Evolutionary conservation across 208 protist species (phyloP).

Genomic region (Ichthyophonus hoferi): DNA sequence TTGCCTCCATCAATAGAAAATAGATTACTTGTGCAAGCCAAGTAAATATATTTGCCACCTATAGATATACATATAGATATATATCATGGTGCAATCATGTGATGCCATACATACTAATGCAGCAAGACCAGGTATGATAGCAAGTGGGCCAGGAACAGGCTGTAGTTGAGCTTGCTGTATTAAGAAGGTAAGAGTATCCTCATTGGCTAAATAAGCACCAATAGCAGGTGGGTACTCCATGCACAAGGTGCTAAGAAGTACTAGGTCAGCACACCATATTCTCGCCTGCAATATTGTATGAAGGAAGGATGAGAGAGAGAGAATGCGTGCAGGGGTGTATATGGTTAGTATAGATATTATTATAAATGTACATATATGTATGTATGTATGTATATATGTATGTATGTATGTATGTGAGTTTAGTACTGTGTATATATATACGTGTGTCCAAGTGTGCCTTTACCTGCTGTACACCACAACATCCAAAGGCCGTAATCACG

Average conservation of each 20-base stretch:
- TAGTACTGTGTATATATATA: neutral
- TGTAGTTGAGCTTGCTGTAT: neutral
- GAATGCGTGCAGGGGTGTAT: neutral
- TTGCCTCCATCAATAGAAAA: neutral
- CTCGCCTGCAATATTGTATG: neutral
- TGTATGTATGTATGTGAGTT: neutral
- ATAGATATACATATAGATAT: neutral
- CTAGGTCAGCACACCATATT: neutral
- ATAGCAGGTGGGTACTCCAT: neutral
- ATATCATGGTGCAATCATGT: neutral
- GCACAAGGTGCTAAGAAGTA: neutral
- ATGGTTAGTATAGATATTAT: neutral
- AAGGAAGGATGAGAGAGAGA: neutral
- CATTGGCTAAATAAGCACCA: neutral
- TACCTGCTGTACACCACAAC: no score
- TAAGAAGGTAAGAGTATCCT: neutral
- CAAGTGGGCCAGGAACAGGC: neutral
- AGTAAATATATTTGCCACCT: neutral
- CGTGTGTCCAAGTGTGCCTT: neutral
- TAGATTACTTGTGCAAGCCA: neutral
- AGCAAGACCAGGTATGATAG: neutral
- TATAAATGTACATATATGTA: neutral
- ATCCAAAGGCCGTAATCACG: no score
- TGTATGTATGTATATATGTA: neutral
- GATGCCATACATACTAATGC: neutral